Percentiles rank a stretch among this genome's conserved stretches.
These are phyloP conservation scores for Cicer cuneatum DNA, from an alignment of 306 rosid genomes.

Conservation along the genomic window DNA sequence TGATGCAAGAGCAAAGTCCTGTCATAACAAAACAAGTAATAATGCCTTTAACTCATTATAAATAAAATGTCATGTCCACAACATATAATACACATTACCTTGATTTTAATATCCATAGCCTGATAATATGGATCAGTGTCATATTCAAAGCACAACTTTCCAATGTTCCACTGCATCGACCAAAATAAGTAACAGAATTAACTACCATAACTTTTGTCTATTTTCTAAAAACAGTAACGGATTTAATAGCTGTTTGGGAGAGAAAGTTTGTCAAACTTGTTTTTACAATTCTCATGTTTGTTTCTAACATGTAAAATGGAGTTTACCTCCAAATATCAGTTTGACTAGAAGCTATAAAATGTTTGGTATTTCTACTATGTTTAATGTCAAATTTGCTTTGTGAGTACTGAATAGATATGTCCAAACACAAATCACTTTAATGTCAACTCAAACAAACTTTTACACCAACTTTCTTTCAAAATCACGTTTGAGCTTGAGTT, in stretches of 20 bases:
- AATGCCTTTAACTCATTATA: constrained; percentile 16
- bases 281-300: neutral
- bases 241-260: neutral
- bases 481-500: neutral
- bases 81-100: constrained; percentile 53
- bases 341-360: neutral
- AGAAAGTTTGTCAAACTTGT: neutral
- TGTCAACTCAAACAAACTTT: neutral
- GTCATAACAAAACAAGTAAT: constrained; percentile 19
- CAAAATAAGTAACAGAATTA: constrained; percentile 22
- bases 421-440: neutral
- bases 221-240: neutral
- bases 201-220: neutral
- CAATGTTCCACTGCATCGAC: constrained; percentile 75
- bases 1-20: constrained; percentile 61
- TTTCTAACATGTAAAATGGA: too few species aligned
- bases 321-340: too few species aligned
- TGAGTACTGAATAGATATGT: neutral
- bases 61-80: neutral
- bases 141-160: constrained; percentile 81
- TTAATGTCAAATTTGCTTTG: neutral
- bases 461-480: neutral
- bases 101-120: constrained; percentile 67
- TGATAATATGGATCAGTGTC: constrained; percentile 93
- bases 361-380: neutral